phyloP scores from a whole-genome alignment of 1,284 basidiomycete genomes.

The Anthracocystis walkeri region DNA sequence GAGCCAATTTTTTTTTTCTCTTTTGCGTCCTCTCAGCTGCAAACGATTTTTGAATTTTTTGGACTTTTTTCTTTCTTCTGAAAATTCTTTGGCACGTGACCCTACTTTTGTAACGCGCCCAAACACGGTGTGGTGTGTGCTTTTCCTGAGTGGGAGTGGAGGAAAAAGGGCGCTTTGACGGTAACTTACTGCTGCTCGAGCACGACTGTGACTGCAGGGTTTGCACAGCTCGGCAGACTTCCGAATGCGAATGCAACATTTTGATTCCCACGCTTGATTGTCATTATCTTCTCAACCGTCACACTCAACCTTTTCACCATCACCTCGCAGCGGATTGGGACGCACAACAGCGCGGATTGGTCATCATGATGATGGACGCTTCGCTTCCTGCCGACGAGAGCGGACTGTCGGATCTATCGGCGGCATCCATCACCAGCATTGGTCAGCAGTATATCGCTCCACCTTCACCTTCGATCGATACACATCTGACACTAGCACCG shows the following conservation, averaged over 20 bases:
- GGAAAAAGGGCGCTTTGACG: neutral
- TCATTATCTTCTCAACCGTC: conserved; percentile 6
- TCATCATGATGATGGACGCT: conserved; percentile 20
- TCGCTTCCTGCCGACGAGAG: conserved; percentile 32
- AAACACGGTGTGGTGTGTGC: conserved; percentile 20
- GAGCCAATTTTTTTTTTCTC: conserved; percentile 10
- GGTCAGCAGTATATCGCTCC: conserved; percentile 13
- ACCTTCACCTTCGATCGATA: conserved; percentile 7
- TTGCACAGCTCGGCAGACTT: conserved; percentile 16
- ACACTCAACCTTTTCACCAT: neutral
- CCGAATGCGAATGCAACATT: neutral
- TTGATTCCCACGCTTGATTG: neutral
- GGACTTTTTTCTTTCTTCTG: neutral
- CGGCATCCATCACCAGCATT: conserved; percentile 22
- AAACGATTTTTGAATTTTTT: conserved; percentile 6
- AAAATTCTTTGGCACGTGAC: conserved; percentile 27
- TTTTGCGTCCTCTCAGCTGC: conserved; percentile 6
- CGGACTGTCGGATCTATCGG: conserved; percentile 41
- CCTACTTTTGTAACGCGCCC: conserved; percentile 20
- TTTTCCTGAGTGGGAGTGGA: neutral
- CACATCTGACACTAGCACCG: neutral
- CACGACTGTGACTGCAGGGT: conserved; percentile 18
- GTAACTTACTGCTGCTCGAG: neutral
- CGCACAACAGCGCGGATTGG: neutral
- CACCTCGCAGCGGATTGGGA: neutral